phyloP scores from a whole-genome alignment of 2,329 filamentous ascomycete species.

The Paecilomyces sp. region DNA sequence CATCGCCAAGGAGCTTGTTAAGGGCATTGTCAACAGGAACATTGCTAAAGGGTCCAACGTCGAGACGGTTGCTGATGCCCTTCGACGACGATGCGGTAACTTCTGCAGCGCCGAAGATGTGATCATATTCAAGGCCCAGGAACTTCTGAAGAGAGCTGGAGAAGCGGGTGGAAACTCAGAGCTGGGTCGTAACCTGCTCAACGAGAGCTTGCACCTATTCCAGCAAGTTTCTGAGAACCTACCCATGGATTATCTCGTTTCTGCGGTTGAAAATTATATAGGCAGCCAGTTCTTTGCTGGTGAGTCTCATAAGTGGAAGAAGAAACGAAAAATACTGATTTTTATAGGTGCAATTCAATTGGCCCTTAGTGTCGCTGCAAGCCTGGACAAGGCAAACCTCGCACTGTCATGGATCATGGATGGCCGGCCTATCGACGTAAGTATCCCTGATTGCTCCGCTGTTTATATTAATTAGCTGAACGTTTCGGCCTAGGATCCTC shows the following conservation, averaged over 20 bases:
- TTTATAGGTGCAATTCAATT: slow-evolving; percentile 69
- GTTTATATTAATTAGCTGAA: slow-evolving; percentile 1
- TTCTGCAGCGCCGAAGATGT: slow-evolving; percentile 98
- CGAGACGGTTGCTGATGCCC: slow-evolving; percentile 91
- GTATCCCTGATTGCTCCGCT: slow-evolving; percentile 4
- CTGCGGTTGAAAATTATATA: slow-evolving; percentile 72
- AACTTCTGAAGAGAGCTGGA: slow-evolving; percentile 80
- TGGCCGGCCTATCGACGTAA: slow-evolving; percentile 56
- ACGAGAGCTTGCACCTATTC: slow-evolving; percentile 83
- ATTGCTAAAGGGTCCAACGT: slow-evolving; percentile 96
- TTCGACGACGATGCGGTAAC: slow-evolving; percentile 84
- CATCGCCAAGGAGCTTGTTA: slow-evolving; percentile 87
- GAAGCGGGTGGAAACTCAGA: slow-evolving; percentile 72
- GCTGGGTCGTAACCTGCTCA: slow-evolving; percentile 68
- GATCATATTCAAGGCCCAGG: slow-evolving; percentile 96
- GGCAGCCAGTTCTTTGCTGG: slow-evolving; percentile 80
- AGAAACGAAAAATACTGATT: slow-evolving; percentile 7
- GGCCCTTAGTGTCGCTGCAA: slow-evolving; percentile 72
- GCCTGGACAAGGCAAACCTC: slow-evolving; percentile 79
- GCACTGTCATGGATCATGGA: slow-evolving; percentile 85
- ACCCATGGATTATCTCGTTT: slow-evolving; percentile 70
- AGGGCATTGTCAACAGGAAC: slow-evolving; percentile 95
- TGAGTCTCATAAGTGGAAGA: slow-evolving; percentile 17
- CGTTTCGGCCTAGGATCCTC: slow-evolving; percentile 51
- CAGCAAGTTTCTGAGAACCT: slow-evolving; percentile 80